Base-by-base conservation (phyloP, 306 rosid genomes). In the Cyclanthera cordifolia region DNA sequence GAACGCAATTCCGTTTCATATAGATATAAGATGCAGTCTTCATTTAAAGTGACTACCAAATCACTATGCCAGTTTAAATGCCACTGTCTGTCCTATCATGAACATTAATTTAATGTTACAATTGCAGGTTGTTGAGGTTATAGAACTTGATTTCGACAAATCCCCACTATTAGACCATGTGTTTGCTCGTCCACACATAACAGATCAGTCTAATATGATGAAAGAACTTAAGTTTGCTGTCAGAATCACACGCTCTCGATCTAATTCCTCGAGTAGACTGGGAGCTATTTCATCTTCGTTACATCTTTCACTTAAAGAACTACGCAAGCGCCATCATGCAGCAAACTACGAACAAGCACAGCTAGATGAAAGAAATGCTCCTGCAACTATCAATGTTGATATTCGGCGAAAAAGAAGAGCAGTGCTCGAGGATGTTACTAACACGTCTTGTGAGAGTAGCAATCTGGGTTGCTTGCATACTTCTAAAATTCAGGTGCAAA, bases 401-500 rank as follows among this genome's bases (percentile, higher is more conserved):
- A 1, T 34, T 34, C 41, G 41, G 41, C 9, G 41, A 8, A 34
- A 34, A 34, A 34, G 41, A 34, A 34, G 41, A 34, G 41, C 41
- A 34, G 41, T 34, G 41, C 41, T 34, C 41, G 7, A 5, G 9
- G 41, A 34, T 34, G 70, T 65, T 43, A 65, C 70, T 46, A 65
- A 65, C 41, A 24, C 47, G 8, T 43, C 32, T 52, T 21, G 20
- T 64, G 32, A 64, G 70, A 64, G 70, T 30, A 64, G 15, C 24
- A 23, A 65, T 45, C 21, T 46, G 39, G 53, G 37, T 25, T 45
- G 23, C 54, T 46, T 46, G 39, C 34, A 7, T 45, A 54, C 54
- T 45, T 66, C 54, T 24, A 46, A 66, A 66, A 15, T 23, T 46
- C 39, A 66, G 54, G 70, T 66, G 20, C 70, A 23, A 46, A 14